A percentile compares a stretch with the other conserved stretches of the same genome.
Evolutionary conservation across 2,329 filamentous ascomycete genomes (phyloP).

Genomic region (Cercospora brassicicola): DNA sequence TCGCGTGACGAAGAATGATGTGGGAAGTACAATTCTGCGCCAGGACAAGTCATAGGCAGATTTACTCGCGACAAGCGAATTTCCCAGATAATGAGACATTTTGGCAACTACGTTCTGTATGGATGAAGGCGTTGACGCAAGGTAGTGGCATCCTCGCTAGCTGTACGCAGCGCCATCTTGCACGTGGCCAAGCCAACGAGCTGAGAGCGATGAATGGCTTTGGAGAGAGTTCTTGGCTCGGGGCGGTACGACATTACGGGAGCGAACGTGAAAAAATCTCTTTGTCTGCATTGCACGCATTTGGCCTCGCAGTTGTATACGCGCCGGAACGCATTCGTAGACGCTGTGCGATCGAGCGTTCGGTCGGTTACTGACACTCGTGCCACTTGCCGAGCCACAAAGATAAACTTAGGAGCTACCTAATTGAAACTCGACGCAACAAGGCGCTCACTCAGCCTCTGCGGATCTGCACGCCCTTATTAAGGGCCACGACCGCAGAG

Average conservation of each 20-base stretch:
- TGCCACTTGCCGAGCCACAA: background rate
- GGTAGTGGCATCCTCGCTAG: background rate
- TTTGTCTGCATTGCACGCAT: background rate
- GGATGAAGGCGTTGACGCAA: background rate
- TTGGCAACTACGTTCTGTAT: background rate
- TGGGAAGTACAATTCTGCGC: background rate
- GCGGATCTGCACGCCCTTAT: slow-evolving; percentile 1
- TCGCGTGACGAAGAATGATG: background rate
- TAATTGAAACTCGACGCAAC: background rate
- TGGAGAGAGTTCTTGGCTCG: background rate
- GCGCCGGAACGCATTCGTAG: background rate
- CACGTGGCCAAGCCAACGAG: background rate
- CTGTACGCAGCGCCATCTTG: background rate
- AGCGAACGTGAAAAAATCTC: background rate
- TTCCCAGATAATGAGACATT: background rate
- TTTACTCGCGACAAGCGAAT: background rate
- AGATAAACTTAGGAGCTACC: background rate
- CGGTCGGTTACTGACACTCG: background rate
- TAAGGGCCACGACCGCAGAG: background rate
- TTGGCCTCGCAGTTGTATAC: background rate
- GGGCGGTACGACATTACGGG: background rate
- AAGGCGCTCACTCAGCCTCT: slow-evolving; percentile 7
- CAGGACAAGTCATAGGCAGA: background rate
- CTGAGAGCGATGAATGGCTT: background rate
- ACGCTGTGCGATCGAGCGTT: background rate